Base-by-base conservation (phyloP, 2,329 filamentous ascomycete species). In the Pestalotiopsis sp. region DNA sequence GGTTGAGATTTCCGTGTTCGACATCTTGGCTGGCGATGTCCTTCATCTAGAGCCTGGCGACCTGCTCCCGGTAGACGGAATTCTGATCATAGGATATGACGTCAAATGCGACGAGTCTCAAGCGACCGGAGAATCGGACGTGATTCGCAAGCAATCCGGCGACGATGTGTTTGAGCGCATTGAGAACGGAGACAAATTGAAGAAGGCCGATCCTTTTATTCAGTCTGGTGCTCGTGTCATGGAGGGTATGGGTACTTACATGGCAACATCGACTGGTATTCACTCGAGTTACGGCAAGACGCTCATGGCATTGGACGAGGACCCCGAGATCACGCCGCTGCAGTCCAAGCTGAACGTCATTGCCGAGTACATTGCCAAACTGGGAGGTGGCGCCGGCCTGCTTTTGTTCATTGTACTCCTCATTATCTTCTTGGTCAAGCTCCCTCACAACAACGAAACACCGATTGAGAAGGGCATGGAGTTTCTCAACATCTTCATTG, bases 361-460 rank as follows among this genome's bases (percentile, higher is more conserved):
- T 71, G 92, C 92, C 69, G 90, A 92, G 72, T 93, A 92, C 82
- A 94, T 94, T 77, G 92, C 92, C 68, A 93, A 92, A 79, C 82
- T 93, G 45, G 92, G 92, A 80, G 93, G 93, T 77, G 90, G 86
- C 64, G 93, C 94, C 63, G 93, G 92, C 72, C 83, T 96, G 14
- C 82, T 94, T 9, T 85, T 97, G 61, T 97, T 98, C 81, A 85
- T 95, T 61, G 92, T 97, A 60, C 85, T 97, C 14, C 89, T 97
- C 75, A 95, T 97, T 82, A 88, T 94, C 75, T 98, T 97, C 77
- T 84, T 96, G 11, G 93, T 90, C 62, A 82, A 88, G 13, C 86
- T 97, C 3, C 83, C 84, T 5, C 77, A 86, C 20, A 84, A 88
- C 68, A 71, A 76, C 3, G 81, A 81, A 1, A 86, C 86, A 0